Base-by-base conservation (phyloP, 2,329 filamentous ascomycete species). In the Sclerotinia borealis region DNA sequence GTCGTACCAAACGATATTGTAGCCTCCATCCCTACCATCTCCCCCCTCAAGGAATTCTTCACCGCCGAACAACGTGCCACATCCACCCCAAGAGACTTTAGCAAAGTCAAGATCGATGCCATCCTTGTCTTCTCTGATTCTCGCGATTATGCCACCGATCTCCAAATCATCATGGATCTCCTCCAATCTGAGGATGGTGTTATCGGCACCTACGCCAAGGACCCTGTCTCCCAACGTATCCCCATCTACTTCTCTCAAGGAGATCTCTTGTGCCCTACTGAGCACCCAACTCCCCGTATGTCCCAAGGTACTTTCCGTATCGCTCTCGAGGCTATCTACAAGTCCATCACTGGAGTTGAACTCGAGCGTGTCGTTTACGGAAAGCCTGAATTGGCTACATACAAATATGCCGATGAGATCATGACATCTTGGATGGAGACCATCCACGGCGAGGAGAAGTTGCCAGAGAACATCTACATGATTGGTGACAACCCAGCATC, bases 271-370 rank as follows among this genome's bases (percentile, higher is more conserved):
- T 89, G 87, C 80, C 86, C 83, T 3, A 85, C 83, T 2, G 82
- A 85, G 74, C 82, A 88, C 79, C 85, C 85, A 68, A 80, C 78
- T 64, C 86, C 88, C 15, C 85, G 88, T 69, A 86, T 90, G 83
- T 88, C 85, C 27, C 88, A 90, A 76, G 88, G 88, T 67, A 82
- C 85, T n/a, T 91, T 91, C 85, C 85, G 87, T 70, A 89, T 90
- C 69, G 84, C 85, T 41, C 81, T 91, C 61, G 87, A 90, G 76
- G 86, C 87, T 67, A 89, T 90, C 78, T 92, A 89, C 81, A 86
- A 85, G 76, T 81, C 86, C 22, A 77, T 90, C 64, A 90, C 87
- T 0, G 87, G 87, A 64, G 81, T 81, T 19, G 87, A 90, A 67
- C 84, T 91, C 52, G 87, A 90, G 81, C 88, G 87, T 80, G 85